Conservation (phyloP, 495 filamentous ascomycete genomes). For the Xylaria cubensis region DNA sequence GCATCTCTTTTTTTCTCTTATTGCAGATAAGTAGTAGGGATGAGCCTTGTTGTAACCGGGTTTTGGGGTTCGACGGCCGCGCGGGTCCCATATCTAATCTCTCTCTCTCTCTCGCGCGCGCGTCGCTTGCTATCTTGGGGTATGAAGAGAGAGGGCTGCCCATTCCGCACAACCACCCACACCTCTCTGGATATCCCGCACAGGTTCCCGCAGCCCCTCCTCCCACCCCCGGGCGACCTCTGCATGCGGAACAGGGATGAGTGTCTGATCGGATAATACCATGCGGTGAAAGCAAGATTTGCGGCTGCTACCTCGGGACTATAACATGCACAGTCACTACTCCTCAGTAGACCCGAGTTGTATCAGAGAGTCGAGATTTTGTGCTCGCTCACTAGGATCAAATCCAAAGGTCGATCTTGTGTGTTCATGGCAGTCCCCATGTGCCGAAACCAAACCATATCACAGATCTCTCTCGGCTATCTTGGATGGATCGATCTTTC, state of each 20-base stretch:
- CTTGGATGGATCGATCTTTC: conserved; percentile 14
- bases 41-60: conserved; percentile 23
- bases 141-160: not conserved
- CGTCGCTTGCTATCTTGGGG: conserved; percentile 11
- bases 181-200: not conserved
- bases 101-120: not conserved
- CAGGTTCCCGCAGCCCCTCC: too few relatives aligned
- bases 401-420: not conserved
- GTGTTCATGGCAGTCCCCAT: conserved; percentile 14
- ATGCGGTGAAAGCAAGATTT: conserved; percentile 27
- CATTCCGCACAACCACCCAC: conserved; percentile 18
- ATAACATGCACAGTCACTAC: conserved; percentile 6
- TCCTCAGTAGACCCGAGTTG: not conserved
- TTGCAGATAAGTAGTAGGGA: conserved; percentile 11
- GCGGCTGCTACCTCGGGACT: conserved; percentile 14
- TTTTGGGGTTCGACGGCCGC: not conserved
- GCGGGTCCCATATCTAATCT: not conserved
- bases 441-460: not conserved
- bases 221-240: conserved; percentile 22
- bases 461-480: conserved; percentile 21
- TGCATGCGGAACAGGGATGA: conserved; percentile 25
- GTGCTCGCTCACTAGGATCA: not conserved
- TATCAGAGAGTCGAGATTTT: not conserved
- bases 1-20: conserved; percentile 12
- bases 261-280: conserved; percentile 22